phyloP scores from a whole-genome alignment of 345 rosid genomes.

The Populus alba region DNA sequence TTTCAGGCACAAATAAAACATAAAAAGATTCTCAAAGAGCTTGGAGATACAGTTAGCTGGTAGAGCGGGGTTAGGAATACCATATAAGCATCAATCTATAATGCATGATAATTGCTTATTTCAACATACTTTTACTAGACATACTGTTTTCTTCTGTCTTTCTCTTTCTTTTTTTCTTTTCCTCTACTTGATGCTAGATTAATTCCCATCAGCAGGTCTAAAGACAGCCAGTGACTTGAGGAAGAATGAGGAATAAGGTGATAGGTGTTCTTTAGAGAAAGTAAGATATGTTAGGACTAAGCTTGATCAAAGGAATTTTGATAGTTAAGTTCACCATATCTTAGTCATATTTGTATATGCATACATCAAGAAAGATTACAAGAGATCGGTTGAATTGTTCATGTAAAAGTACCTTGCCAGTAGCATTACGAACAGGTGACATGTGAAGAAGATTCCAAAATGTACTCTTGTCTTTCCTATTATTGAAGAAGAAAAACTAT shows the following conservation, averaged over 20 bases:
- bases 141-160: background rate
- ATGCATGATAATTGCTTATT: background rate
- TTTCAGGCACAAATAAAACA: background rate
- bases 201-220: background rate
- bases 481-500: slow-evolving; percentile 11
- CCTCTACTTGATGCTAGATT: background rate
- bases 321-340: background rate
- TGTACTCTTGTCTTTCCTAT: slow-evolving; percentile 74
- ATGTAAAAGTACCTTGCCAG: slow-evolving; percentile 73
- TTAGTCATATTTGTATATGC: background rate
- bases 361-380: background rate
- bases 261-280: background rate
- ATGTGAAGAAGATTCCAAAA: slow-evolving; percentile 95
- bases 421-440: slow-evolving; percentile 88
- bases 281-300: background rate
- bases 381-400: background rate
- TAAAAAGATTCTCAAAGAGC: background rate
- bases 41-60: background rate
- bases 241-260: background rate
- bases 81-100: background rate
- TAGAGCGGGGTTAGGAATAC: background rate
- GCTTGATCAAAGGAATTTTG: background rate
- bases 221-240: background rate
- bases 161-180: no score
- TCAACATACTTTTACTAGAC: background rate